Evolutionary conservation across 768 basidiomycete species (phyloP), one percentile per base, ranked within the genome.

Genomic region (Naganishia vaughanmartiniae): DNA sequence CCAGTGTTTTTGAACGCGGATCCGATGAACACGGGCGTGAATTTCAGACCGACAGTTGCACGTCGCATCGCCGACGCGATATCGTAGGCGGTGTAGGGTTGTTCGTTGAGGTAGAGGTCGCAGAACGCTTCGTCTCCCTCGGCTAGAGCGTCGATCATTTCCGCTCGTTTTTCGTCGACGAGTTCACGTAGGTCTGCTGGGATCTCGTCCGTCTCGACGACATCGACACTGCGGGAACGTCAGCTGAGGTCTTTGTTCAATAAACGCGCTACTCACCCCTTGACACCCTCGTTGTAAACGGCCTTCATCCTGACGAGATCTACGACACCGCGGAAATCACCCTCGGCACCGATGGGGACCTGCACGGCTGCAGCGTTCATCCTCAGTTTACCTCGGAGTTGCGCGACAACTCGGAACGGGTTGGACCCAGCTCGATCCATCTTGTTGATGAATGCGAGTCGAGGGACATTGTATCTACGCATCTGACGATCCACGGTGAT

Each of bases 401-500:
- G 96, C 67, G 87, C 85, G 45, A 98, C 87, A 56, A 98, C 93
- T 69, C 93, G 86, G 90, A 92, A 95, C 2, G 96, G 96, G 81
- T 97, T 97, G 26, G 96, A 92, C 63, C 96, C 96, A 70, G 95
- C 93, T 76, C 92, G 87, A 77, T 98, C 95, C 95, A 98, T 97
- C 83, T 98, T 98, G 83, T 98, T 98, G 77, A 98, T 88, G 81
- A 96, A 98, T 0, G 93, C 96, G 71, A 99, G 86, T 54, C 96
- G 87, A 69, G 96, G 96, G 70, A 99, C 92, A 76, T 89, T 89
- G 80, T 99, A 99, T 42, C 96, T 88, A 72, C 91, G 86, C 96
- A 99, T 99, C 85, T 99, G 96, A 71, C 96, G 86, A 83, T 99
- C 96, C 45, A 99, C 96, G 15, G 96, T 99, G 26, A 93, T 98